Evolutionary conservation across 2,329 filamentous ascomycete genomes (phyloP).

Genomic region (Fusarium anguioides): DNA sequence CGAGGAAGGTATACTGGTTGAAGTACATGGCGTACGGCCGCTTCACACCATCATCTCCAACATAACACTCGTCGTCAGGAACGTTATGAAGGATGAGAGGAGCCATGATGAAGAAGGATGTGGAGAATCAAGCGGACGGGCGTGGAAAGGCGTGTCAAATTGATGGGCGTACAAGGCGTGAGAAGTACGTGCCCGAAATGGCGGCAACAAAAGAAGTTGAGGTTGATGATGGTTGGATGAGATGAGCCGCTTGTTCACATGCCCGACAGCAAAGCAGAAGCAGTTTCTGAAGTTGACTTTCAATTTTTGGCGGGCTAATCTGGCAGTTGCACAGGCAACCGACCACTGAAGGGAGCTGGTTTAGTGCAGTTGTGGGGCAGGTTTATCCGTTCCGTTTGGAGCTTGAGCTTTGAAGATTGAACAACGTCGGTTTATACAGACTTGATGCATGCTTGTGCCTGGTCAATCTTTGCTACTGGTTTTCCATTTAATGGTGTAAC

Average conservation of each 20-base stretch:
- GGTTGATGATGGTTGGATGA: conserved; percentile 5
- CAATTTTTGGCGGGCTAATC: conserved; percentile 38
- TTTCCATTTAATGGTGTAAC: not conserved
- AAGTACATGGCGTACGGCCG: conserved; percentile 75
- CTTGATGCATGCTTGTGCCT: not conserved
- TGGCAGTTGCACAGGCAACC: conserved; percentile 41
- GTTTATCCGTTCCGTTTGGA: conserved; percentile 31
- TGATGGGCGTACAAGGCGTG: conserved; percentile 1
- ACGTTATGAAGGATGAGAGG: conserved; percentile 76
- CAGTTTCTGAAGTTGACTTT: conserved; percentile 34
- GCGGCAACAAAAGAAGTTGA: conserved; percentile 1
- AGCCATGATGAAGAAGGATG: conserved; percentile 58
- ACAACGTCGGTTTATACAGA: not conserved
- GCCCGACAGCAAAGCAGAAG: conserved; percentile 6
- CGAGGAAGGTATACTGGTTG: conserved; percentile 62
- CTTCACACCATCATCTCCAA: conserved; percentile 72
- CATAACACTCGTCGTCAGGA: conserved; percentile 74
- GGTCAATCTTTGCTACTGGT: not conserved
- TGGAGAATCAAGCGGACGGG: not conserved
- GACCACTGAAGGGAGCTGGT: conserved; percentile 29
- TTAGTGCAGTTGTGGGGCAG: conserved; percentile 13
- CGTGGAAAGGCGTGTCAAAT: not conserved
- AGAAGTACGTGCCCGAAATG: conserved; percentile 3
- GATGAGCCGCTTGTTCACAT: conserved; percentile 25
- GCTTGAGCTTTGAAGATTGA: not conserved